Percentiles rank a stretch among this genome's conserved stretches.
Evolutionary conservation across 495 filamentous ascomycete species (phyloP).

Genomic region (Xanthoparmelia taractica): DNA sequence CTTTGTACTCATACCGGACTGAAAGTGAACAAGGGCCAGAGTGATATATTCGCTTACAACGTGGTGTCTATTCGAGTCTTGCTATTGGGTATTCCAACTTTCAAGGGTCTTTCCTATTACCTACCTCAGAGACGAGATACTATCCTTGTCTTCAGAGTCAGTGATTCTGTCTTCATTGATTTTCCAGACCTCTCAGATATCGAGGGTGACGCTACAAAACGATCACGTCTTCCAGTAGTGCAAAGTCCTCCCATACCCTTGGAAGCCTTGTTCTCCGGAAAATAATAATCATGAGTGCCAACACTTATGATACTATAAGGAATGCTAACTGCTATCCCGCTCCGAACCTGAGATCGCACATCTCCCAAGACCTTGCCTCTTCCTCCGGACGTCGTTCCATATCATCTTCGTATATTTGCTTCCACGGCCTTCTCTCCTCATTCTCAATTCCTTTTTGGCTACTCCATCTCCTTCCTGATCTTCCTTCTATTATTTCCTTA

Average conservation of each 20-base stretch:
- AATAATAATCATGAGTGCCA: not conserved
- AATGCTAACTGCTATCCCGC: not conserved
- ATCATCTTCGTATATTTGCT: not conserved
- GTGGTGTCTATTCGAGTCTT: not conserved
- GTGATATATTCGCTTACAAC: not conserved
- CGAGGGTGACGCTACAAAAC: not conserved
- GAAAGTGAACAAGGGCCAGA: not conserved
- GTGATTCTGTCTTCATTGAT: not conserved
- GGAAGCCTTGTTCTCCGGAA: not conserved
- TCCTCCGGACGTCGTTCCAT: not conserved
- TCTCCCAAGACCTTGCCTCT: not conserved
- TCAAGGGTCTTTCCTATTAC: not conserved
- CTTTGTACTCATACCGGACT: not conserved
- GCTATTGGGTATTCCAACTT: not conserved
- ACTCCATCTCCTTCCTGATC: not conserved
- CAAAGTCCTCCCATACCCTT: not conserved
- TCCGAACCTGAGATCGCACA: not conserved
- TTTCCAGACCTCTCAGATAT: not conserved
- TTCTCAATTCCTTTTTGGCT: not conserved
- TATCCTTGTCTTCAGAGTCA: not conserved
- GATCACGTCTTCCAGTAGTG: not conserved
- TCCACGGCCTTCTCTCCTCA: not conserved
- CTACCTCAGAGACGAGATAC: not conserved
- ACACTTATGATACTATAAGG: not conserved
- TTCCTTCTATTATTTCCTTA: not conserved